These are phyloP conservation scores for Globisporangium nagaii DNA, from an alignment of 352 stramenopile species.

Conservation along the genomic window DNA sequence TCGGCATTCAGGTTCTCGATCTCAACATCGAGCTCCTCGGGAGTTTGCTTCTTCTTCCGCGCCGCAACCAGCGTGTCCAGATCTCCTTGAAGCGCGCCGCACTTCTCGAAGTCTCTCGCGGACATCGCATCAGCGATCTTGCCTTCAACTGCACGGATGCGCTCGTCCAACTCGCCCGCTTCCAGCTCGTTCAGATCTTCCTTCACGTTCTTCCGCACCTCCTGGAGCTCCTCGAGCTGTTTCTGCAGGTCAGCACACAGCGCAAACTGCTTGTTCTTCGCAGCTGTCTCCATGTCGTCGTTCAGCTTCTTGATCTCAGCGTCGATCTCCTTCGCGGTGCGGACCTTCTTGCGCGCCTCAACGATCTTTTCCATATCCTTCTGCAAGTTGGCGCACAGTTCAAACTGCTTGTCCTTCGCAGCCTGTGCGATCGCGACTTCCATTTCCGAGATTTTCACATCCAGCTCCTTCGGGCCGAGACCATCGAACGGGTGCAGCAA, in stretches of 20 bases:
- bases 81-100: slow-evolving; percentile 56
- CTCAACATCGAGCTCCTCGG: slow-evolving; percentile 74
- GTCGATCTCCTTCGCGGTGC: slow-evolving; percentile 86
- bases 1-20: slow-evolving; percentile 70
- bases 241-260: slow-evolving; percentile 78
- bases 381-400: slow-evolving; percentile 76
- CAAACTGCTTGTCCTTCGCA: slow-evolving; percentile 80
- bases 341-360: slow-evolving; percentile 76
- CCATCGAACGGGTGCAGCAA: slow-evolving; percentile 74
- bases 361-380: slow-evolving; percentile 80
- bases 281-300: slow-evolving; percentile 69
- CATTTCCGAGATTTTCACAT: slow-evolving; percentile 68
- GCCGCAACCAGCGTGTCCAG: slow-evolving; percentile 64
- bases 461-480: slow-evolving; percentile 73
- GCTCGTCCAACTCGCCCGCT: slow-evolving; percentile 72
- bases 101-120: slow-evolving; percentile 77
- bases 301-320: slow-evolving; percentile 71
- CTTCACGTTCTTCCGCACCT: slow-evolving; percentile 67
- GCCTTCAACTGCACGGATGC: slow-evolving; percentile 60
- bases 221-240: slow-evolving; percentile 70
- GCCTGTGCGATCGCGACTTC: slow-evolving; percentile 77
- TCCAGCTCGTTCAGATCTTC: slow-evolving; percentile 87
- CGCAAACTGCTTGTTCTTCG: slow-evolving; percentile 75
- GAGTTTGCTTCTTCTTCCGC: slow-evolving; percentile 84
- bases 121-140: slow-evolving; percentile 73